Conservation (phyloP, 768 basidiomycete species). For the Termitomyces sp. region DNA sequence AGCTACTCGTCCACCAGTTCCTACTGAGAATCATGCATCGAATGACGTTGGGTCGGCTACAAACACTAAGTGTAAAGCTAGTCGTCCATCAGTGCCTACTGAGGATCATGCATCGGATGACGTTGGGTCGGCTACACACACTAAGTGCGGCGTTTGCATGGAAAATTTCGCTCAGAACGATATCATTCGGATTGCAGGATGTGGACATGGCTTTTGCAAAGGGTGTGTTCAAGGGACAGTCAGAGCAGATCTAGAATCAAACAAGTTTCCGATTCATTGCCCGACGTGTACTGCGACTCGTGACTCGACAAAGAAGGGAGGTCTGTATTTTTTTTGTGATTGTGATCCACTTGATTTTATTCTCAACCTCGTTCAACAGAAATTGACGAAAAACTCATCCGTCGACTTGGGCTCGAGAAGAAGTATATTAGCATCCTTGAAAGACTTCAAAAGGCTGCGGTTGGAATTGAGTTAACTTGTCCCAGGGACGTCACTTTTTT, state of each 20-base stretch:
- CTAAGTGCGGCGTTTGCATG: constrained; percentile 47
- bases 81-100: neutral
- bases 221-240: constrained; percentile 41
- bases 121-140: neutral
- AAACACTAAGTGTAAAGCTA: neutral
- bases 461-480: constrained; percentile 42
- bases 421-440: constrained; percentile 32
- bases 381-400: constrained; percentile 33
- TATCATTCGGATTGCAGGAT: constrained; percentile 17
- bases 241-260: constrained; percentile 41
- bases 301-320: neutral
- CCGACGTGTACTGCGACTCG: constrained; percentile 41
- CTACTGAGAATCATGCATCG: neutral
- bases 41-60: neutral
- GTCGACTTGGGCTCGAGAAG: constrained; percentile 38
- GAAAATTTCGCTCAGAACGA: constrained; percentile 30
- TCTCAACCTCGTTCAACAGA: constrained; percentile 22
- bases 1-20: neutral
- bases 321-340: neutral
- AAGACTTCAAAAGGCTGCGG: constrained; percentile 38
- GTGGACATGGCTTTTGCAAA: constrained; percentile 50
- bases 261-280: constrained; percentile 54
- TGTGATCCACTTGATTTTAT: neutral
- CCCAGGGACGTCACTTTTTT: constrained; percentile 31
- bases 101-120: neutral